Conservation (phyloP, 805 yeast genomes). For the Hanseniaspora pseudoguilliermondii region DNA sequence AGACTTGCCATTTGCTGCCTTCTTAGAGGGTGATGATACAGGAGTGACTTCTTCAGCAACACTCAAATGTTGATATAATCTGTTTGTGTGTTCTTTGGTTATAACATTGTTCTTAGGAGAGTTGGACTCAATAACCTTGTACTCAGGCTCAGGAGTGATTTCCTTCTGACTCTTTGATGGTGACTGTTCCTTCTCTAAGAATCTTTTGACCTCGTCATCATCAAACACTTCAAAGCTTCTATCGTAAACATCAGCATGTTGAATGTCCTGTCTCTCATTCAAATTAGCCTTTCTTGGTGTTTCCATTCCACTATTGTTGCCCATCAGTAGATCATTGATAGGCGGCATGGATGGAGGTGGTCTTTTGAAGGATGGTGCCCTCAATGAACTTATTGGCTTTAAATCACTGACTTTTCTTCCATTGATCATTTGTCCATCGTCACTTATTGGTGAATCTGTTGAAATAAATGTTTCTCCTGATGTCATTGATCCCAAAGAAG, state of each 20-base stretch:
- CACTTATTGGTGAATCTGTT: slow-evolving; percentile 11
- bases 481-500: slow-evolving; percentile 1
- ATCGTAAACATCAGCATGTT: background rate
- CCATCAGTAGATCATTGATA: background rate
- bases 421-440: slow-evolving; percentile 14
- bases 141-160: background rate
- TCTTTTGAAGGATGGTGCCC: slow-evolving; percentile 4
- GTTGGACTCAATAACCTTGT: slow-evolving; percentile 4
- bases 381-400: slow-evolving; percentile 8
- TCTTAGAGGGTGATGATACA: slow-evolving; percentile 11
- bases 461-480: slow-evolving; percentile 11
- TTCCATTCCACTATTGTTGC: background rate
- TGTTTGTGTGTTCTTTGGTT: slow-evolving; percentile 9
- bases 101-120: background rate
- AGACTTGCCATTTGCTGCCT: slow-evolving; percentile 13
- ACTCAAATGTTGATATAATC: background rate
- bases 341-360: slow-evolving; percentile 13
- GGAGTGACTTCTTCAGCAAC: background rate
- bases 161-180: background rate
- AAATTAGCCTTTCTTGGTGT: background rate
- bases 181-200: background rate
- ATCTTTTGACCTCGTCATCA: slow-evolving; percentile 5
- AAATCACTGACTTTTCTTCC: background rate
- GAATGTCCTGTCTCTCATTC: background rate
- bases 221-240: slow-evolving; percentile 9